Evolutionary conservation across 1,139 yeast genomes (phyloP), one percentile per base, ranked within the genome.

Genomic region (Arxiozyma telluris): DNA sequence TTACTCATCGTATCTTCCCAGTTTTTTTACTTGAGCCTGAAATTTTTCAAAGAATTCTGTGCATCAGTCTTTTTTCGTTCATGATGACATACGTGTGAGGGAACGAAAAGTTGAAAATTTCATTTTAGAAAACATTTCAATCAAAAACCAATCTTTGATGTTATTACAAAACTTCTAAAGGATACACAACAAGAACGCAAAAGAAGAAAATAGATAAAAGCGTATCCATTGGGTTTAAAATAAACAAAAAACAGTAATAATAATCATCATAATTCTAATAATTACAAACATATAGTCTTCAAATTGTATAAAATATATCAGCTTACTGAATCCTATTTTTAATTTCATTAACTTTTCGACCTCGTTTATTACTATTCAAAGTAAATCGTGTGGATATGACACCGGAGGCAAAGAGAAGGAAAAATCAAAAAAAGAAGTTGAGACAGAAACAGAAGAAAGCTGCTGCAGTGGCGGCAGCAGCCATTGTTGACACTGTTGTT

Each of bases 371-470:
- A 21, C 25, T 23, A 22, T 23, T 49, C 20, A 17, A 17, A 20
- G 41, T 44, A 46, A 15, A 27, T 8, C 2, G 41, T 23, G 17
- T 34, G n/a, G 34, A 25, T 17, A 65, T 65, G 68, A 60, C 59
- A n/a, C 58, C 66, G 43, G 68, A 64, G 47, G 68, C 71, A 44
- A 67, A 62, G 57, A 66, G 60, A 56, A 63, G 61, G 55, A 66
- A 64, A 54, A 64, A 67, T 44, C 69, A 65, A 50, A 67, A 67
- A 60, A 68, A 67, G 59, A 67, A 65, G 59, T 60, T 60, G 34
- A 67, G 57, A 57, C 67, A 59, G 53, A 68, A 64, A 59, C 64
- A 59, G 54, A 66, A 66, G 57, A 67, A 64, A 53, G 51, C 51
- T 8, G 52, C 53, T 39, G 48, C 53, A 20, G 15, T 18, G 4